phyloP scores from a whole-genome alignment of 2,329 filamentous ascomycete species.

The Taxawa tesnikishii region DNA sequence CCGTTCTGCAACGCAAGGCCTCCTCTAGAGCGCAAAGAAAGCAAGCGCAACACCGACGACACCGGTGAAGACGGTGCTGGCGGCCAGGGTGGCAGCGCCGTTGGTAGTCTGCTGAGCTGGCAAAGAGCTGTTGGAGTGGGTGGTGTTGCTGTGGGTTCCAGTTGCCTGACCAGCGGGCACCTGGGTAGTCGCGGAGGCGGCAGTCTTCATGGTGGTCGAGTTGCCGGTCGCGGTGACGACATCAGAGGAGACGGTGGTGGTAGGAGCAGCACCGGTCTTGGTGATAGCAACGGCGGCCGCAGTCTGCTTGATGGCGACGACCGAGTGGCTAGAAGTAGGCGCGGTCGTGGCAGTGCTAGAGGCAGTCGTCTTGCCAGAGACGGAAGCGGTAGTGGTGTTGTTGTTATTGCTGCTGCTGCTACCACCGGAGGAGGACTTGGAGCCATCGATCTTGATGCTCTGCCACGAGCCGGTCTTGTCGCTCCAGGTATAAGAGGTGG shows the following conservation, averaged over 20 bases:
- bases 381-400: neutral
- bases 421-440: neutral
- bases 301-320: neutral
- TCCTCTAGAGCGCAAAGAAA: neutral
- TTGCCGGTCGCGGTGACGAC: too few relatives aligned
- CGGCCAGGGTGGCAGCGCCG: neutral
- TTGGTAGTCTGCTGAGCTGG: neutral
- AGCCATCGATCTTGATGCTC: slow-evolving; percentile 30
- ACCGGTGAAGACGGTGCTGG: neutral
- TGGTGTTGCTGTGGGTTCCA: neutral
- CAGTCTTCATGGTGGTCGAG: too few relatives aligned
- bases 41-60: neutral
- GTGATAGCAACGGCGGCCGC: neutral
- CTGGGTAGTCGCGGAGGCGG: too few relatives aligned
- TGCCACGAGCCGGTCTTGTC: slow-evolving; percentile 35
- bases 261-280: neutral
- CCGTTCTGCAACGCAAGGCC: neutral
- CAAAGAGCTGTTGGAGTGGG: neutral
- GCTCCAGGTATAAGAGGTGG: slow-evolving; percentile 35
- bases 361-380: too few relatives aligned
- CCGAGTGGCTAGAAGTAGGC: neutral
- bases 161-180: too few relatives aligned
- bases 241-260: neutral
- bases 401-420: neutral
- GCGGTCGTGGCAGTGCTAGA: neutral